Base-by-base conservation (phyloP, 177 flowering plant genomes). In the Tripterygium wilfordii region DNA sequence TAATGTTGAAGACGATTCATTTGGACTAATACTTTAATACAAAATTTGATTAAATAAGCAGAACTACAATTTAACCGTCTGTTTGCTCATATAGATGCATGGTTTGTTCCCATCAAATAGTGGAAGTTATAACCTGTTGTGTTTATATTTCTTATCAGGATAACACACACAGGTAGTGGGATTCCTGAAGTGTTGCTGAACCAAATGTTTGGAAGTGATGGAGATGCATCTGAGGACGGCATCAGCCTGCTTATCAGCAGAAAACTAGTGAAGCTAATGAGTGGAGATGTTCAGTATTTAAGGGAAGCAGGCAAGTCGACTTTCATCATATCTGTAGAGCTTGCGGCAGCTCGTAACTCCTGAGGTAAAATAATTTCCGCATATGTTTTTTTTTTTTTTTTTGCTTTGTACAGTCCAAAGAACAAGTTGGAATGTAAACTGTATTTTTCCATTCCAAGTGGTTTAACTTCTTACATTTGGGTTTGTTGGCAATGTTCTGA, bases 231-330 rank as follows among this genome's bases (percentile, higher is more conserved):
- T 0, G 99, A 92, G 62, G 97, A 84, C 30, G 94, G 96, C 5
- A 64, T 82, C 23, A 72, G 97, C 66, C 66, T 92, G 36, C 66
- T 80, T 1, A 62, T 89, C 30, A 73, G 95, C 71, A 65, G 91
- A 49, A 92, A 86, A 51, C 60, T 92, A 42, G 75, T 86, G 66
- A 89, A 66, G 72, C 78, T 89, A 25, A 92, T 92, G 99, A 87
- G 84, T 44, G 97, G 99, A 21, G 95, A 92, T 32, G 86, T 92
- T 10, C 84, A 65, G 45, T 89, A 86, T 62, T 66, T 89, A 17
- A 73, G 84, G 62, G 94, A 87, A 53, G 88, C 83, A 4, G 77
- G 75, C 30, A 70, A 62, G 46, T 77, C 95, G 1, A 74, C 85
- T n/a, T 82, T 92, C 71, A 84, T 92, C 40, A 57, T 86, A 33